Evolutionary conservation across 139 green algal species (phyloP).

Genomic region (Trebouxia sp.): DNA sequence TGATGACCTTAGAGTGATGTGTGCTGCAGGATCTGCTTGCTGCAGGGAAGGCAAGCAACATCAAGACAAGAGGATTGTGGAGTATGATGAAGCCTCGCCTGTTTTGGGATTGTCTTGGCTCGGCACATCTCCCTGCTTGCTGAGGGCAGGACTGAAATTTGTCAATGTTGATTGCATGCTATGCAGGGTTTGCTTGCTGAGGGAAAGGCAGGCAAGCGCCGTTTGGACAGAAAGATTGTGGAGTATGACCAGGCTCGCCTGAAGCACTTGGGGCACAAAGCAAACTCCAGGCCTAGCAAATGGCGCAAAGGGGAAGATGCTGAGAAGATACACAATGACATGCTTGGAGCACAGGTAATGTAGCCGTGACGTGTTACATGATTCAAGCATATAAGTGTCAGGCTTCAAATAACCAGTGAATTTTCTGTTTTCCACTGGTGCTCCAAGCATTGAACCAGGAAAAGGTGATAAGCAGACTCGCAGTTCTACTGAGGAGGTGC

Average conservation of each 20-base stretch:
- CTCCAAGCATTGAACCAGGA: no score
- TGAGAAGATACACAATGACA: slow-evolving; percentile 8
- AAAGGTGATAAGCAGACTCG: no score
- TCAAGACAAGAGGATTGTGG: no score
- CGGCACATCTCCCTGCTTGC: not conserved
- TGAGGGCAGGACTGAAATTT: no score
- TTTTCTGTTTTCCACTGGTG: no score
- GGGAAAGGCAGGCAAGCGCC: slow-evolving; percentile 39
- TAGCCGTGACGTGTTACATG: no score
- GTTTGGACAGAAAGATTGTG: slow-evolving; percentile 39
- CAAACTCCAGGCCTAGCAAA: not conserved
- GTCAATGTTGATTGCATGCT: not conserved
- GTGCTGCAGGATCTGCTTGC: no score
- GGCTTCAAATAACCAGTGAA: no score
- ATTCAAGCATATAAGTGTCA: no score
- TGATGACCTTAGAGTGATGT: no score
- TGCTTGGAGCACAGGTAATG: slow-evolving; percentile 8
- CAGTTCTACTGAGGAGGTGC: no score
- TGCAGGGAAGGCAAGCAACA: no score
- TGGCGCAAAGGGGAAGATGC: slow-evolving; percentile 22
- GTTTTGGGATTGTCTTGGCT: not conserved
- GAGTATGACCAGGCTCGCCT: slow-evolving; percentile 55
- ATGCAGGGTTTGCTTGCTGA: slow-evolving; percentile 31
- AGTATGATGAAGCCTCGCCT: not conserved
- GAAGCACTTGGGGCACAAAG: slow-evolving; percentile 62